These are phyloP conservation scores for Boletus rufocinnamomeus DNA, from an alignment of 768 basidiomycete genomes.

Conservation along the genomic window DNA sequence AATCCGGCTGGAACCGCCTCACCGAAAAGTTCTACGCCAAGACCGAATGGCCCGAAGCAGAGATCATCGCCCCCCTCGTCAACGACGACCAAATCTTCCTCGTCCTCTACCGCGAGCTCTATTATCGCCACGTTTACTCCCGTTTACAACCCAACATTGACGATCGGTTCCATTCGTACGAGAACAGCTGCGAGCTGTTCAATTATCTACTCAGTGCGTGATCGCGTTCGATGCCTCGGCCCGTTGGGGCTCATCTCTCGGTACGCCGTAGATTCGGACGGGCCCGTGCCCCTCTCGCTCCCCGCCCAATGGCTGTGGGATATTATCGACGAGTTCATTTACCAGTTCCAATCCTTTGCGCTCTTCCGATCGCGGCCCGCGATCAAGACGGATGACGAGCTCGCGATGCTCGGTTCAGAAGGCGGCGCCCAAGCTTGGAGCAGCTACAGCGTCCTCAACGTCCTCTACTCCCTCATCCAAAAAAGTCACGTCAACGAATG, in stretches of 20 bases:
- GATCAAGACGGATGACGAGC: constrained; percentile 87
- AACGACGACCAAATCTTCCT: constrained; percentile 96
- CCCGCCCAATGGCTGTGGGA: constrained; percentile 99
- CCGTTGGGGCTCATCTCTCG: not conserved
- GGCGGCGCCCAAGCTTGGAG: constrained; percentile 88
- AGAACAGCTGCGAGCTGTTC: constrained; percentile 98
- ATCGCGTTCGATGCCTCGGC: not conserved
- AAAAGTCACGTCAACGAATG: constrained; percentile 96
- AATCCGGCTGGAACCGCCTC: constrained; percentile 95
- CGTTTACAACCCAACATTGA: constrained; percentile 93
- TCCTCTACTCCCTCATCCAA: constrained; percentile 97
- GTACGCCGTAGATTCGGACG: constrained; percentile 73
- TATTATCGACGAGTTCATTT: constrained; percentile 96
- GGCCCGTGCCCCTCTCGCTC: constrained; percentile 86
- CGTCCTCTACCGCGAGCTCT: constrained; percentile 94
- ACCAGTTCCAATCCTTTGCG: constrained; percentile 97
- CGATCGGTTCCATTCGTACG: constrained; percentile 96
- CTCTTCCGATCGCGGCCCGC: constrained; percentile 87
- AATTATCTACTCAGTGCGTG: constrained; percentile 87
- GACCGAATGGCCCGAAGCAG: constrained; percentile 97
- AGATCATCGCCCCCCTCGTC: constrained; percentile 91
- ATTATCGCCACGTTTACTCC: constrained; percentile 95
- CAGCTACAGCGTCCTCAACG: constrained; percentile 97
- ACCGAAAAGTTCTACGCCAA: constrained; percentile 95
- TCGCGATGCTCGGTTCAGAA: constrained; percentile 76